Evolutionary conservation across 2,329 filamentous ascomycete genomes (phyloP).

Genomic region (Biscogniauxia sp.): DNA sequence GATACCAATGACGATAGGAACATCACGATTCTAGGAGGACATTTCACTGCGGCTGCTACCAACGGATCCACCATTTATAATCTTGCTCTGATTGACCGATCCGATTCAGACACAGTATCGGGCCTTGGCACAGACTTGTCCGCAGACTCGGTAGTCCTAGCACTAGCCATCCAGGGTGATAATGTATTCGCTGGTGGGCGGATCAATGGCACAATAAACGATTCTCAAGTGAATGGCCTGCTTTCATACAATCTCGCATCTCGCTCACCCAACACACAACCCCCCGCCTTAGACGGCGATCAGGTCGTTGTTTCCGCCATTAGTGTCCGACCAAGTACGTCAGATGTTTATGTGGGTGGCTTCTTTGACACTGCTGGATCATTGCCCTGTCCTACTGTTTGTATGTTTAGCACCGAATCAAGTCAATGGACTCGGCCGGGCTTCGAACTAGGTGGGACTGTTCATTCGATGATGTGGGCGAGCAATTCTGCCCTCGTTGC

Average conservation of each 20-base stretch:
- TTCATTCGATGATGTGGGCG: conserved; percentile 74
- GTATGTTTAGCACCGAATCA: conserved; percentile 68
- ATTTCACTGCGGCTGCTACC: conserved; percentile 70
- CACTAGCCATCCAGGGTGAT: conserved; percentile 65
- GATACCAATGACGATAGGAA: conserved; percentile 70
- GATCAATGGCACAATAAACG: conserved; percentile 68
- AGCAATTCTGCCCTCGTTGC: conserved; percentile 69
- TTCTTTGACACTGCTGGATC: conserved; percentile 80
- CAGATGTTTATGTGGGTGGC: conserved; percentile 82
- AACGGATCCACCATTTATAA: conserved; percentile 75
- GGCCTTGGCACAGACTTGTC: conserved; percentile 68
- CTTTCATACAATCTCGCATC: conserved; percentile 73
- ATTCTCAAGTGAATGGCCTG: conserved; percentile 66
- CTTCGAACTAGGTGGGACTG: conserved; percentile 65
- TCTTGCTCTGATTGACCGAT: conserved; percentile 76
- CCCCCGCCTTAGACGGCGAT: conserved; percentile 69
- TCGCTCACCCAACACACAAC: conserved; percentile 66
- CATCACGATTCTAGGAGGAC: conserved; percentile 83
- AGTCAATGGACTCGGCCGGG: conserved; percentile 81
- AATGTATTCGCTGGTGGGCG: conserved; percentile 80
- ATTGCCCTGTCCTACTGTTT: conserved; percentile 78
- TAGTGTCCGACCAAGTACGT: conserved; percentile 64
- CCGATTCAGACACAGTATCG: conserved; percentile 62
- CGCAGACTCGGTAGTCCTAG: conserved; percentile 69
- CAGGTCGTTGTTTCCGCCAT: conserved; percentile 75